phyloP scores from a whole-genome alignment of 1,284 basidiomycete genomes.

The Boletellus sp. region DNA sequence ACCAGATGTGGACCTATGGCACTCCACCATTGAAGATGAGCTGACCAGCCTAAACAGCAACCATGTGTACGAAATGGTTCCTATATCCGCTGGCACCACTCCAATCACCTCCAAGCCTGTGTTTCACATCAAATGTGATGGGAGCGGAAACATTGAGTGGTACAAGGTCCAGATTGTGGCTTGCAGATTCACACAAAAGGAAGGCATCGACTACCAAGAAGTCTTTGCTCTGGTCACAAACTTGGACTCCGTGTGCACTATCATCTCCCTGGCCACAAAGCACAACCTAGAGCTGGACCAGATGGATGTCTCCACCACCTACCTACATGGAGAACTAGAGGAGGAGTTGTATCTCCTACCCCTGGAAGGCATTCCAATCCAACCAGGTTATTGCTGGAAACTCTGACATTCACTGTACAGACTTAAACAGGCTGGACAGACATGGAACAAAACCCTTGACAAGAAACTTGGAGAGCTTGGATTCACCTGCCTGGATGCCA shows the following conservation, averaged over 20 bases:
- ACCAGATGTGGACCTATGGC: background rate
- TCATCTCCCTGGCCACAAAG: background rate
- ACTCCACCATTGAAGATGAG: background rate
- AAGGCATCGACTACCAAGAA: background rate
- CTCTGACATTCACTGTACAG: background rate
- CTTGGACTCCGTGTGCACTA: background rate
- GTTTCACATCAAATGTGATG: background rate
- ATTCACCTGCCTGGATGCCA: background rate
- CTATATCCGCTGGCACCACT: background rate
- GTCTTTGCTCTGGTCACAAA: background rate
- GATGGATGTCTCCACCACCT: background rate
- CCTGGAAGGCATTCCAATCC: background rate
- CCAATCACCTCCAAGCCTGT: background rate
- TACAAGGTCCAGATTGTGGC: background rate
- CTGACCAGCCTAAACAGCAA: background rate
- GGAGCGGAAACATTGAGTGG: background rate
- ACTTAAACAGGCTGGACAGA: background rate
- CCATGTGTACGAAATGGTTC: background rate
- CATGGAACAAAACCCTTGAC: slow-evolving; percentile 4
- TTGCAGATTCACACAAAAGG: background rate
- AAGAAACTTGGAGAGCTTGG: slow-evolving; percentile 1
- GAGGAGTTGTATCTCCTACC: background rate
- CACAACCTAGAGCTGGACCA: background rate
- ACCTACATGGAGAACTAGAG: background rate
- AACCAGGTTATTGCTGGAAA: background rate